Evolutionary conservation across 1,139 yeast species (phyloP).

Genomic region (Pneumocystis wakefieldiae): DNA sequence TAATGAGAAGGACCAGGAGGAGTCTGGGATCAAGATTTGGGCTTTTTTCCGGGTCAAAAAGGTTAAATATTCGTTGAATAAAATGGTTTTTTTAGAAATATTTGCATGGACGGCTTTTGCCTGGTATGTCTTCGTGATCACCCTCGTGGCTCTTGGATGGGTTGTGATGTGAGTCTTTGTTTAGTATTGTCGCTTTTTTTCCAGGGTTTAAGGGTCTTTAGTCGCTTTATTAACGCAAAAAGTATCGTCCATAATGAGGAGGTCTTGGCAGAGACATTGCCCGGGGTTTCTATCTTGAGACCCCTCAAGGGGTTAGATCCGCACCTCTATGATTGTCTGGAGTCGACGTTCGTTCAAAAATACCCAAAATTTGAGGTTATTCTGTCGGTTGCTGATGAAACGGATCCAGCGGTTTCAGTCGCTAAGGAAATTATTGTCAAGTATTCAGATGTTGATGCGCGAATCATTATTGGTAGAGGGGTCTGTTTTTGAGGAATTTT

Average conservation of each 20-base stretch:
- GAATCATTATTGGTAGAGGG: constrained; percentile 35
- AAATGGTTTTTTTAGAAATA: neutral
- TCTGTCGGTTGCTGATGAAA: constrained; percentile 52
- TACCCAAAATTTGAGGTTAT: constrained; percentile 61
- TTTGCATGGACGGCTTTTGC: neutral
- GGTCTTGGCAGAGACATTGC: neutral
- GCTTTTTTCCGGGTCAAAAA: neutral
- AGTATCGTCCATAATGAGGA: neutral
- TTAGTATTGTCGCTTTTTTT: neutral
- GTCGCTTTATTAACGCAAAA: neutral
- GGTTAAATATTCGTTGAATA: neutral
- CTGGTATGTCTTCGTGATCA: neutral
- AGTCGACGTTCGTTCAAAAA: constrained; percentile 51
- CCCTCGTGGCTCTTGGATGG: neutral
- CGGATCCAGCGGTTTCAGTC: constrained; percentile 53
- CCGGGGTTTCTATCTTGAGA: constrained; percentile 62
- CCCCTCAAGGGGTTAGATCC: constrained; percentile 80
- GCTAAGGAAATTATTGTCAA: constrained; percentile 36
- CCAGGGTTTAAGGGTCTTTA: neutral
- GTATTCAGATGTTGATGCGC: constrained; percentile 47
- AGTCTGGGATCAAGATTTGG: neutral
- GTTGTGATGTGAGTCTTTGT: neutral
- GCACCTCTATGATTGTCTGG: constrained; percentile 52
- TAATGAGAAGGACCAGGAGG: no score
- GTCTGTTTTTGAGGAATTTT: constrained; percentile 5